Base-by-base conservation (phyloP, 257 asterid species). In the Thymus quinquecostatus region DNA sequence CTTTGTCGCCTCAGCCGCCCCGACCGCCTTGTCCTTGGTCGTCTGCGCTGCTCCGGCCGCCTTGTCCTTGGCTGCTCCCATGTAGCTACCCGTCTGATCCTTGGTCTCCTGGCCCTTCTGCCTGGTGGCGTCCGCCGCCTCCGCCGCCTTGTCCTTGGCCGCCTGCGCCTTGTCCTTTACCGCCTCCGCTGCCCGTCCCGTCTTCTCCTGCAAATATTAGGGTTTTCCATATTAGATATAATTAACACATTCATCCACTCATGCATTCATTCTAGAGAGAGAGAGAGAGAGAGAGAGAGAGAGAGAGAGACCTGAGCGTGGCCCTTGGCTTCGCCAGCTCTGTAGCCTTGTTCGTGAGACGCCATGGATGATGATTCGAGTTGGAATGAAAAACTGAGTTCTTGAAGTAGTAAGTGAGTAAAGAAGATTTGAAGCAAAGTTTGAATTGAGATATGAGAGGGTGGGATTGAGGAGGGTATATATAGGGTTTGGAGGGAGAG, bases 301-400 rank as follows among this genome's bases (percentile, higher is more conserved):
- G 53, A 12, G 34, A 56, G 67, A 11, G 29, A 8, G 3, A 87
- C 98, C 96, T 89, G 84, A 63, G 91, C 73, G 2, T 74, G 96
- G 64, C 91, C 97, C 84, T 89, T 89, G 86, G 96, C 86, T 82
- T 91, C 98, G 14, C 96, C 97, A 51, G 95, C 90, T 45, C 12
- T 81, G 84, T 73, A 86, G 79, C 79, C 69, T 74, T 84, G 86
- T 5, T 87, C 84, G 21, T 80, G 79, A 60, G 97, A 85, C 36
- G 96, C 70, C 98, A 94, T 93, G 69, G 63, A 30, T 12, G 21
- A 21, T 58, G 50, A 27, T 21, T 36, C 41, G 41, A 36, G 1
- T 34, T 34, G 0, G 11, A 69, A 11, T 13, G 58, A 13, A 11
- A 27, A 3, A 2, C 10, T n/a, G 28, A 11, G 28, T 14, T 60